A percentile compares a stretch with the other conserved stretches of the same genome.
Conservation (phyloP, 1,139 yeast species). For the Blastobotrys malaysiensis region DNA sequence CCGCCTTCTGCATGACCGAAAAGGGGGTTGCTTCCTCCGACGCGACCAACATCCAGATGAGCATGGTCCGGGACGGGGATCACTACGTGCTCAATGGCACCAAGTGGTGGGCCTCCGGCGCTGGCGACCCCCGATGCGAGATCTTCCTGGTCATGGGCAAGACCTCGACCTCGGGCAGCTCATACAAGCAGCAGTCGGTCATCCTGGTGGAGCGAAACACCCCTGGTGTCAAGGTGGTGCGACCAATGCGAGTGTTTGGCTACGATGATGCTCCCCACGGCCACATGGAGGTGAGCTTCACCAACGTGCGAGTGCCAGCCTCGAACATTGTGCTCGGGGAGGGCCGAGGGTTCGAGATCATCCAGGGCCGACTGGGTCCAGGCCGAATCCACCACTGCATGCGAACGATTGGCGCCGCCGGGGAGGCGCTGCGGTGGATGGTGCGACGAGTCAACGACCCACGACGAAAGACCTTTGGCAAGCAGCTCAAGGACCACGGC, state of each 20-base stretch:
- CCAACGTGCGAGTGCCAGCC: constrained; percentile 47
- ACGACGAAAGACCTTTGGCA: constrained; percentile 52
- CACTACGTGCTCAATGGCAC: constrained; percentile 57
- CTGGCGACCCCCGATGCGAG: constrained; percentile 62
- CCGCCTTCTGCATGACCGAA: constrained; percentile 71
- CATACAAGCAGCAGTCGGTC: constrained; percentile 56
- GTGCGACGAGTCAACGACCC: constrained; percentile 48
- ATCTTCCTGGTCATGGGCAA: constrained; percentile 64
- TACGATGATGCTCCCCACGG: constrained; percentile 75
- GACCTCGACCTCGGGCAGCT: constrained; percentile 35
- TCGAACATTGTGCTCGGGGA: constrained; percentile 39
- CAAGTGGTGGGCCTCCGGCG: constrained; percentile 75
- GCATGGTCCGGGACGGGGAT: constrained; percentile 44
- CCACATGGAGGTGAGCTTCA: constrained; percentile 57
- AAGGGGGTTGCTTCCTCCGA: constrained; percentile 61
- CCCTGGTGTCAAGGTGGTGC: constrained; percentile 48
- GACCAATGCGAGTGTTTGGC: constrained; percentile 58
- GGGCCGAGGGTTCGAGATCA: constrained; percentile 63
- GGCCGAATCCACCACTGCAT: constrained; percentile 74
- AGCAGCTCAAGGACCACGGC: constrained; percentile 50
- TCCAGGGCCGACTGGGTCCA: constrained; percentile 67
- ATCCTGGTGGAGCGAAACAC: constrained; percentile 52
- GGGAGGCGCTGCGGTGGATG: constrained; percentile 50
- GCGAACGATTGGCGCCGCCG: constrained; percentile 65
- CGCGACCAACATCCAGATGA: constrained; percentile 56